Base-by-base conservation (phyloP, 768 basidiomycete species). In the Panaeolus cyanescens region DNA sequence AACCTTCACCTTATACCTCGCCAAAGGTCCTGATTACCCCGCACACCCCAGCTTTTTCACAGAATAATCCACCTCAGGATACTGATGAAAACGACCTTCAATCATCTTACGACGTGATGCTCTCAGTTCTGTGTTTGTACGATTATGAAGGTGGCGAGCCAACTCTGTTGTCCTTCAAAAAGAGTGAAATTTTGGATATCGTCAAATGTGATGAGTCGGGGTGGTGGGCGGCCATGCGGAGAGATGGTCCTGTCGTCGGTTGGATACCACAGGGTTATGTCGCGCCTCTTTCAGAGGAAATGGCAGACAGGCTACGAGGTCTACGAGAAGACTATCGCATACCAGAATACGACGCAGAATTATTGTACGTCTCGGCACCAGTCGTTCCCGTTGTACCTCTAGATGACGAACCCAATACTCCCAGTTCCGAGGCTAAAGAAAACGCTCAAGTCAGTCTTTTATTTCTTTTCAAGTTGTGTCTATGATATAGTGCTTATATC, bases 181-280 rank as follows among this genome's bases (percentile, higher is more conserved):
- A 83, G 74, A 84, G 85, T 62, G 91, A 92, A 64, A 82, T 92
- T 20, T 73, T 93, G 30, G 82, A 84, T 22, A 77, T 93, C 56
- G 78, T 93, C 45, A 86, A 85, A 71, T 80, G 84, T 71, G 89
- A 92, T 71, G 79, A 82, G 12, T 83, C 86, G 1, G 91, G 92
- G 9, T 93, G 91, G 91, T 93, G 91, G 90, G 91, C 89, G 19
- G 92, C 91, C 19, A 82, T 89, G 74, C 79, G 85, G 22, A 73
- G 74, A 10, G 67, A 59, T n/a, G 82, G 81, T 12, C 75, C 80
- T 54, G 70, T 73, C 32, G 79, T 90, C 32, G 90, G 91, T 50
- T 93, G 92, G 92, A 86, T 93, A 61, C 91, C 91, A 9, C 82
- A 85, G 64, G 84, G 87, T 1, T 93, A 85, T 71, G 89, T 93